Evolutionary conservation across 2,329 filamentous ascomycete species (phyloP), one percentile per base, ranked within the genome.

Genomic region (Ceratocystis papillata): DNA sequence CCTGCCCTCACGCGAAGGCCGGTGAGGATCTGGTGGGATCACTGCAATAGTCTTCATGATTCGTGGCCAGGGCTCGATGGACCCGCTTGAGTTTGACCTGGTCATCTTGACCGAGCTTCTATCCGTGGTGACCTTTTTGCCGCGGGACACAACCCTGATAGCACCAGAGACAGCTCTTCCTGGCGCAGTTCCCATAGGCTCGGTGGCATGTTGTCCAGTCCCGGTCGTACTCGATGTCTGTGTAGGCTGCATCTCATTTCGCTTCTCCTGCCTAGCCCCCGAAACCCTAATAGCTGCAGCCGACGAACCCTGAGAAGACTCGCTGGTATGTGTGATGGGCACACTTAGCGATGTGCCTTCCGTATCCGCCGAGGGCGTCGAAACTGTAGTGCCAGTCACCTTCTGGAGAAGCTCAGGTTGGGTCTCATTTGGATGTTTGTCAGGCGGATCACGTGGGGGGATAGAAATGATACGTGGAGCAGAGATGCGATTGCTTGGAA

Each of bases 391-490:
- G 22, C 33, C 55, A 28, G 30, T n/a, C n/a, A 37, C 5, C 30
- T n/a, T 37, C 5, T 59, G 28, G 10, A 15, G 28, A 12, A 59
- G 15, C 25, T 7, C 30, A 37, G 25, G 12, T 2, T 37, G 25
- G 12, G 5, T n/a, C 2, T 57, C 12, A 17, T 22, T 22, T n/a
- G 55, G 30, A 30, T 7, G 28, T 30, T 37, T 59, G 55, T 59
- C 28, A 1, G 55, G 55, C 30, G 30, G 55, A 25, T 37, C 55
- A 8, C 17, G 55, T n/a, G 55, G 55, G 5, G 55, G 55, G 15
- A 59, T 59, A 28, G 55, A 22, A 17, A 59, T 37, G 55, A 59
- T 37, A 3, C 55, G 55, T n/a, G 55, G 55, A n/a, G 22, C 55
- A 4, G 30, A 17, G 55, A n/a, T 5, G 30, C 5, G 17, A 8